Base-by-base conservation (phyloP, 106 monocot genomes). In the Alisma plantagoaquatica region DNA sequence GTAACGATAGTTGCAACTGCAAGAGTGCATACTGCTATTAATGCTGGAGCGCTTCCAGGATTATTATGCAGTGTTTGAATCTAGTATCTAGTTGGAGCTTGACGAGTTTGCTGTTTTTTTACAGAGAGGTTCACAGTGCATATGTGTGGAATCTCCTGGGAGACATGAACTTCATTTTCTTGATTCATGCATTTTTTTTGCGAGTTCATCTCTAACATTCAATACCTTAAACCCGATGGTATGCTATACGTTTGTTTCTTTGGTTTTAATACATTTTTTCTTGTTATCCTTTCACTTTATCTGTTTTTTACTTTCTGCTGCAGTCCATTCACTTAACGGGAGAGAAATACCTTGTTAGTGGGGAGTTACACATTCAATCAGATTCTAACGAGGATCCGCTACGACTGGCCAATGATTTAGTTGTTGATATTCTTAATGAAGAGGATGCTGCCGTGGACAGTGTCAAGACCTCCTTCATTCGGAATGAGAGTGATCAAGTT, bases 171-270 rank as follows among this genome's bases (percentile, higher is more conserved):
- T 98, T 63, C 79, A 86, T 54, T 79, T 90, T 74, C 53, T 77
- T 64, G 69, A 85, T 27, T 70, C 77, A 16, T 98, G 98, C 59
- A 75, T 98, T 67, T 75, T 55, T 30, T 98, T 98, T 74, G 98
- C 72, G 26, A 76, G 60, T 57, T 64, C 84, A 43, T 72, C 77
- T 23, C 3, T 84, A 46, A 66, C 31, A 29, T 98, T 98, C 60
- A 60, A 82, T 73, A 70, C 90, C 17, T 31, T 28, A 33, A 69
- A 70, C 31, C 67, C 71, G 57, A 56, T 23, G 61, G 96, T 89
- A 35, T 43, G 55, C 33, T 51, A 2, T 25, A n/a, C n/a, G n/a
- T n/a, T n/a, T n/a, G n/a, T n/a, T n/a, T n/a, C n/a, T n/a, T n/a
- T n/a, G n/a, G n/a, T n/a, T n/a, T n/a, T n/a, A n/a, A n/a, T n/a